Evolutionary conservation across 2,329 filamentous ascomycete species (phyloP).

Genomic region (Sphaerostilbella broomeana): DNA sequence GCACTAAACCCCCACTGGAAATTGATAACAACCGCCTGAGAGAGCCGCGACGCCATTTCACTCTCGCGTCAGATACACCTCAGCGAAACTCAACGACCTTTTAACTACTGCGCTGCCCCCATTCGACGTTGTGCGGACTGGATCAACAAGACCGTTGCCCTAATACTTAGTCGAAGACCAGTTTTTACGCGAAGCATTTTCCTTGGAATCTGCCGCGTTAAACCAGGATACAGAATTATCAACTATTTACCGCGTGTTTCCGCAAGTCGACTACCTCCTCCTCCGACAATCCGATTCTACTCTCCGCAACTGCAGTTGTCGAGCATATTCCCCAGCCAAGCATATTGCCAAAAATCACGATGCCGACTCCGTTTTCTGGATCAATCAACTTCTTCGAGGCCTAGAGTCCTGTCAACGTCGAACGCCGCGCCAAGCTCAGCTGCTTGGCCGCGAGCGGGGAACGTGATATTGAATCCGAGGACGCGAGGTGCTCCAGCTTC

Average conservation of each 20-base stretch:
- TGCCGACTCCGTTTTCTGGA: conserved; percentile 14
- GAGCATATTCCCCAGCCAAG: too few species aligned
- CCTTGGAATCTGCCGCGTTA: too few species aligned
- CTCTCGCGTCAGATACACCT: conserved; percentile 10
- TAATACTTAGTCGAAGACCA: too few species aligned
- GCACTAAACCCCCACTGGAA: conserved; percentile 5
- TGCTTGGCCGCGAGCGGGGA: conserved; percentile 7
- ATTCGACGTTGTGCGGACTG: too few species aligned
- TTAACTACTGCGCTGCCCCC: too few species aligned
- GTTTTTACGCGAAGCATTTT: too few species aligned
- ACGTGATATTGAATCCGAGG: conserved; percentile 3
- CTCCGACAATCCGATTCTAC: too few species aligned
- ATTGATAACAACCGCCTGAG: conserved; percentile 1
- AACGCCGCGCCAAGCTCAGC: conserved; percentile 3
- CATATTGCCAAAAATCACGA: conserved; percentile 15
- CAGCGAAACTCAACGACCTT: conserved; percentile 12
- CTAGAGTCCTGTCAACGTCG: neutral
- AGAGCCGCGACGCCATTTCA: conserved; percentile 8
- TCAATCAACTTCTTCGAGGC: conserved; percentile 5
- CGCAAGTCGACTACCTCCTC: too few species aligned
- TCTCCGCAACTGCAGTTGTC: too few species aligned
- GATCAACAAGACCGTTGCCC: too few species aligned
- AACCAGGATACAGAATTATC: too few species aligned
- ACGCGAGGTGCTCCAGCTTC: neutral
- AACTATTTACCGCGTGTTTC: too few species aligned